Percentiles rank a stretch among this genome's conserved stretches.
Conservation (phyloP, 441 rosid species). For the Aleurites moluccanus region DNA sequence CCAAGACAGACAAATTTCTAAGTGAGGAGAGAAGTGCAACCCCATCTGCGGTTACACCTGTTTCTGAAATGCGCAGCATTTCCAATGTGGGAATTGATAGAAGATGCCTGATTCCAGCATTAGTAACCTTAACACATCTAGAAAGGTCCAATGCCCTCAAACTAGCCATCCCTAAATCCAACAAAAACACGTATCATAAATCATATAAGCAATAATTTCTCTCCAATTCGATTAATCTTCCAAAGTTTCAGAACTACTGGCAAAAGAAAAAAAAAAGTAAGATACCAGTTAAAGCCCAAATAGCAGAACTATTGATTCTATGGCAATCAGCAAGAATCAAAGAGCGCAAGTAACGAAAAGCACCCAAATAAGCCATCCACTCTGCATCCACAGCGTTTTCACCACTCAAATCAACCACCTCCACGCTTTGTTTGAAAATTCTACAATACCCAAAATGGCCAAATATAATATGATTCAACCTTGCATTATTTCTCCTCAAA, state of each 20-base stretch:
- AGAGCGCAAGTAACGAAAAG: too few relatives aligned
- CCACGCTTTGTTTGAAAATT: slow-evolving; percentile 72
- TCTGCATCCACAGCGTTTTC: slow-evolving; percentile 77
- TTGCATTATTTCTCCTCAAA: background rate
- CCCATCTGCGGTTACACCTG: slow-evolving; percentile 61
- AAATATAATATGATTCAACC: background rate
- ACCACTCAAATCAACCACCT: slow-evolving; percentile 66
- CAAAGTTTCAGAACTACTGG: too few relatives aligned
- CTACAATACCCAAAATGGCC: slow-evolving; percentile 43
- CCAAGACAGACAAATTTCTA: slow-evolving; percentile 54
- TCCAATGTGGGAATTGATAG: slow-evolving; percentile 61
- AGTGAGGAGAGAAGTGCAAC: slow-evolving; percentile 66
- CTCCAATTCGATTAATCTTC: background rate
- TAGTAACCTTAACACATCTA: slow-evolving; percentile 71
- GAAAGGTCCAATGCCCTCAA: slow-evolving; percentile 84
- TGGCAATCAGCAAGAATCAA: slow-evolving; percentile 70
- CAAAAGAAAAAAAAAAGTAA: too few relatives aligned
- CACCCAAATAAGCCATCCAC: slow-evolving; percentile 93
- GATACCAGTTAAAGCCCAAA: slow-evolving; percentile 85
- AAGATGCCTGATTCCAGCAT: slow-evolving; percentile 67
- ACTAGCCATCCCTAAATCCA: slow-evolving; percentile 57
- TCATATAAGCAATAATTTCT: slow-evolving; percentile 6
- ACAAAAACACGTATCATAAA: background rate
- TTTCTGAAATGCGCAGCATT: slow-evolving; percentile 62
- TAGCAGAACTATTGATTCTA: slow-evolving; percentile 61